These are phyloP conservation scores for Fraxinus angustifolia DNA, from an alignment of 305 asterid species.

Conservation along the genomic window DNA sequence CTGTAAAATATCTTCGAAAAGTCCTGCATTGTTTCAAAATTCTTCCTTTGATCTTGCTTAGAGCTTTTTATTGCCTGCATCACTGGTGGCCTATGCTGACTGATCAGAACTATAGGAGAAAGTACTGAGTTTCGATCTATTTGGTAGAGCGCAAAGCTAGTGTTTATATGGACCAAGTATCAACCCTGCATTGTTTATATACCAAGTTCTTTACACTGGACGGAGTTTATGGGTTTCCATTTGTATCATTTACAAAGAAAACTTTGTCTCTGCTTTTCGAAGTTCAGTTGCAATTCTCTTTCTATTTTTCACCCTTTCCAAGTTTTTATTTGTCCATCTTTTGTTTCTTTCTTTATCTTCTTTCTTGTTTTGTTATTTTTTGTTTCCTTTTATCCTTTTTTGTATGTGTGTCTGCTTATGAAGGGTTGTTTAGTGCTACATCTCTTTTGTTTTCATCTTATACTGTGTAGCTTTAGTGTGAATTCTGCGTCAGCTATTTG, in stretches of 20 bases:
- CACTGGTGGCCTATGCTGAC: background rate
- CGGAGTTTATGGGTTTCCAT: background rate
- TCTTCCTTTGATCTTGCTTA: background rate
- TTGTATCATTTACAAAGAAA: background rate
- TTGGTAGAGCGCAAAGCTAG: background rate
- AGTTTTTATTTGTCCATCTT: background rate
- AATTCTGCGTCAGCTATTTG: conserved; percentile 5
- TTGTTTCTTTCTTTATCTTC: conserved; percentile 1
- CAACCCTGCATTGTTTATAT: background rate
- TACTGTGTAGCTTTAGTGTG: background rate
- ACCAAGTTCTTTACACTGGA: background rate
- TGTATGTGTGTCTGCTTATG: background rate
- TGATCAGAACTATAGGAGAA: background rate
- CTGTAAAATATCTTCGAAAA: background rate
- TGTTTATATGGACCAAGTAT: background rate
- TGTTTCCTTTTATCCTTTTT: background rate
- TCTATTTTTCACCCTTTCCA: background rate
- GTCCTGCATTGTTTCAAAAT: background rate
- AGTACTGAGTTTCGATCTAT: background rate
- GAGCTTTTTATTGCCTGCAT: background rate
- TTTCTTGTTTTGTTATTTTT: background rate
- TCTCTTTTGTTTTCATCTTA: background rate
- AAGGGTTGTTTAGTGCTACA: background rate
- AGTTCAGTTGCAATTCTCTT: background rate
- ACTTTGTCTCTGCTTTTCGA: background rate